Evolutionary conservation across 768 basidiomycete species (phyloP), one percentile per base, ranked within the genome.

Genomic region (Grammothele lineata): DNA sequence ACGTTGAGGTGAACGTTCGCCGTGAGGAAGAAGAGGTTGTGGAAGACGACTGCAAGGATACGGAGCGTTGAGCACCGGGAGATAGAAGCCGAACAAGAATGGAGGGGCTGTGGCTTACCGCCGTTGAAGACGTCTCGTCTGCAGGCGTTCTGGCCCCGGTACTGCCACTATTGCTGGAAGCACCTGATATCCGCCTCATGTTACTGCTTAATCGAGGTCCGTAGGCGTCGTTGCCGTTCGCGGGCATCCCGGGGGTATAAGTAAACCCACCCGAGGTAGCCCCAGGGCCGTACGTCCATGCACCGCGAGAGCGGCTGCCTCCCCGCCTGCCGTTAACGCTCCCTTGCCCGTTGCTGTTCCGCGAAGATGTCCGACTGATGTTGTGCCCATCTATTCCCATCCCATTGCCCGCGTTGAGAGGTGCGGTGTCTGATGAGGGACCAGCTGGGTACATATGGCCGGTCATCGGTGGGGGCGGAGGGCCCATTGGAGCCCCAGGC

Each of bases 21-120:
- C 84, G 77, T 32, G 89, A 91, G 1, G 87, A 88, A 0, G 87
- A 89, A 5, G 90, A 89, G 1, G 81, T 82, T 11, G 80, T 79
- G 5, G 84, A 85, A 37, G 87, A 88, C 24, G 86, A 88, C 86
- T 80, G 54, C 32, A 43, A 47, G 37, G 46, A 34, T 1, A 21
- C n/a, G 4, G 25, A 12, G 22, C 36, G 27, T 23, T 46, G 17
- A 22, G 39, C 5, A 33, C 30, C 15, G 36, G 17, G 40, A 40
- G 30, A 22, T 10, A 36, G 12, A 30, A 37, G 37, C 23, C 27
- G 35, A 33, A 17, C 15, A 23, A 33, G n/a, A 50, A 39, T 40
- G 6, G 49, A 49, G 38, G 22, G 35, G n/a, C 24, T 26, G 21
- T 7, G 17, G 78, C 88, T 76, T 64, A 90, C 89, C 45, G 86